Evolutionary conservation across 2,329 filamentous ascomycete species (phyloP).

Genomic region (Bipolaris bicolor): DNA sequence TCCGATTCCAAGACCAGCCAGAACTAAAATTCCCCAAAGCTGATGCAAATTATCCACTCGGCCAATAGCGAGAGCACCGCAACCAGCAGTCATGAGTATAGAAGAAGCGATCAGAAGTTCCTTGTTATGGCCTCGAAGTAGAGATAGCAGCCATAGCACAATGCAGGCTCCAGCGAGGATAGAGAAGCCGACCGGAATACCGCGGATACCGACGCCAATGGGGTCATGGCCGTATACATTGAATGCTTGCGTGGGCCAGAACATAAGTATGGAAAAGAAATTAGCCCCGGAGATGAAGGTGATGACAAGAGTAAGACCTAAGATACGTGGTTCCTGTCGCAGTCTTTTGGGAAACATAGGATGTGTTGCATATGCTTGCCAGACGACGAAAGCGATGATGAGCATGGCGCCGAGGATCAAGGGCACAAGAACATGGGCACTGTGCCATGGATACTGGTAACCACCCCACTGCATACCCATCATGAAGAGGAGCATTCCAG

Average conservation of each 20-base stretch:
- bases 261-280: slow-evolving; percentile 43
- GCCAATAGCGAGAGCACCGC: slow-evolving; percentile 61
- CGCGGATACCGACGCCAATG: slow-evolving; percentile 67
- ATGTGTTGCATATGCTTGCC: slow-evolving; percentile 48
- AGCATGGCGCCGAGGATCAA: slow-evolving; percentile 57
- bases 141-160: slow-evolving; percentile 63
- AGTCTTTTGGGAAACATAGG: slow-evolving; percentile 53
- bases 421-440: slow-evolving; percentile 60
- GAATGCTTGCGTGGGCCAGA: slow-evolving; percentile 43
- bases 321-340: slow-evolving; percentile 34
- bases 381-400: slow-evolving; percentile 57
- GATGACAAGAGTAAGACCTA: slow-evolving; percentile 38
- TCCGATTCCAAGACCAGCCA: slow-evolving; percentile 69
- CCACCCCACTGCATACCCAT: slow-evolving; percentile 56
- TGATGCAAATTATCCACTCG: slow-evolving; percentile 59
- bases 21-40: slow-evolving; percentile 63
- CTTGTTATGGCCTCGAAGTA: slow-evolving; percentile 64
- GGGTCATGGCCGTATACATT: slow-evolving; percentile 61
- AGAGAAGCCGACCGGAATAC: slow-evolving; percentile 67
- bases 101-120: slow-evolving; percentile 65
- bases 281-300: slow-evolving; percentile 44
- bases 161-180: slow-evolving; percentile 68
- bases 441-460: slow-evolving; percentile 61
- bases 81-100: slow-evolving; percentile 71
- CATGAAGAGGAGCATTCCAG: slow-evolving; percentile 40